These are phyloP conservation scores for Diaporthe ilicicola DNA, from an alignment of 2,329 filamentous ascomycete genomes.

Conservation along the genomic window DNA sequence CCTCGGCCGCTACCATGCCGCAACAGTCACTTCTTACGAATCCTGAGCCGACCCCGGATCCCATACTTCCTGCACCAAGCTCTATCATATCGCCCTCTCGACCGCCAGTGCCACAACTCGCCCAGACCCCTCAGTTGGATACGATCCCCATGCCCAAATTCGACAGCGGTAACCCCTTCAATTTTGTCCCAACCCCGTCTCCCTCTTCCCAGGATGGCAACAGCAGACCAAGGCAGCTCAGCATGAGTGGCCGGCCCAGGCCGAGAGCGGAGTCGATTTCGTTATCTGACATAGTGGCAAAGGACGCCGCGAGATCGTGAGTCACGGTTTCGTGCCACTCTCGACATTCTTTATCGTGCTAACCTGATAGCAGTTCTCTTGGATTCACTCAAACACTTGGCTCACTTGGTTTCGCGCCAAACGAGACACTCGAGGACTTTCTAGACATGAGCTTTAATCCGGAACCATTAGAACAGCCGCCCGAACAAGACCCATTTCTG, in stretches of 20 bases:
- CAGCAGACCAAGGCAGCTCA: conserved; percentile 27
- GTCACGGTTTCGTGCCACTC: conserved; percentile 15
- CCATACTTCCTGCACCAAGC: conserved; percentile 19
- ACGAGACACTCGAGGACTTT: conserved; percentile 48
- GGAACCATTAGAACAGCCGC: conserved; percentile 40
- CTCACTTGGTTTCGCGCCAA: conserved; percentile 47
- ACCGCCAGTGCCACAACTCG: conserved; percentile 26
- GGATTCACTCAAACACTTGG: conserved; percentile 47
- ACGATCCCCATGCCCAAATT: conserved; percentile 19
- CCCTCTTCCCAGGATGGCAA: conserved; percentile 35
- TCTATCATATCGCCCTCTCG: conserved; percentile 20
- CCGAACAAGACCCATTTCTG: conserved; percentile 32
- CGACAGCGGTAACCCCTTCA: conserved; percentile 27
- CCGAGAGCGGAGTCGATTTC: conserved; percentile 37
- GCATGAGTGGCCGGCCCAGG: conserved; percentile 26
- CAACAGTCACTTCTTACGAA: conserved; percentile 3
- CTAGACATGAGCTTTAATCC: conserved; percentile 47
- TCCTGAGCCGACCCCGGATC: background rate
- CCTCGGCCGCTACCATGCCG: background rate
- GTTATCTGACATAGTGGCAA: conserved; percentile 46
- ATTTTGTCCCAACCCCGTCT: conserved; percentile 33
- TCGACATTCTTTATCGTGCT: conserved; percentile 17
- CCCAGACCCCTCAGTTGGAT: conserved; percentile 22
- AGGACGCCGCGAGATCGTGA: conserved; percentile 46
- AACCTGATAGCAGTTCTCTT: conserved; percentile 38